Conservation (phyloP, 805 yeast genomes). For the Ogataea polymorpha region DNA sequence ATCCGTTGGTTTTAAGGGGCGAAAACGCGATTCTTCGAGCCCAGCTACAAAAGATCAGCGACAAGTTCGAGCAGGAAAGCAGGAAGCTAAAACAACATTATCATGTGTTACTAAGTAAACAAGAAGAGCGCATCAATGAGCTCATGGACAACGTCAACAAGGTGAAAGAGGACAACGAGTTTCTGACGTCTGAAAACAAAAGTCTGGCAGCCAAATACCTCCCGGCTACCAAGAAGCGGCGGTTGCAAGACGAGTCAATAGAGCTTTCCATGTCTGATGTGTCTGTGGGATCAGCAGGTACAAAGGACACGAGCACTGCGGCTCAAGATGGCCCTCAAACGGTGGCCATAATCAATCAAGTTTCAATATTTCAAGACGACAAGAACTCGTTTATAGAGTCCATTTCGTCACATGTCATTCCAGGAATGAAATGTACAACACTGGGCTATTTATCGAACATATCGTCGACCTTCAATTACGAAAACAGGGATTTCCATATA, state of each 20-base stretch:
- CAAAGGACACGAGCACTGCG: conserved; percentile 1
- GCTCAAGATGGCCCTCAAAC: conserved; percentile 8
- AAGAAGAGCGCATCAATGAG: conserved; percentile 22
- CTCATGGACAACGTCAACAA: conserved; percentile 37
- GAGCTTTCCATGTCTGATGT: conserved; percentile 1
- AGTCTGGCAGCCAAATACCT: conserved; percentile 26
- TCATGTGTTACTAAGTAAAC: conserved; percentile 19
- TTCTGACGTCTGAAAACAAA: conserved; percentile 47
- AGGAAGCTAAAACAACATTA: conserved; percentile 35
- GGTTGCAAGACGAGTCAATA: conserved; percentile 16
- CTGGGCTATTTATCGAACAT: conserved; percentile 36
- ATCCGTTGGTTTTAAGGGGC: conserved; percentile 48
- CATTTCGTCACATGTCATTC: conserved; percentile 33
- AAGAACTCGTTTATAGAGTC: conserved; percentile 39
- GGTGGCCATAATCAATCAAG: conserved; percentile 30
- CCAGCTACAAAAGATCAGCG: conserved; percentile 49
- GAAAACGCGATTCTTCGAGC: conserved; percentile 77
- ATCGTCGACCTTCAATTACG: conserved; percentile 28
- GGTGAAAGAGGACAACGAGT: conserved; percentile 54
- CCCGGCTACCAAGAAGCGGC: conserved; percentile 28
- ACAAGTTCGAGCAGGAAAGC: conserved; percentile 35
- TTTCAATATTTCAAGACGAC: conserved; percentile 34
- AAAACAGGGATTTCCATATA: conserved; percentile 28
- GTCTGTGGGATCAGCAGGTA: neutral
- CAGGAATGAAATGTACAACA: conserved; percentile 34